Percentiles rank a stretch among this genome's conserved stretches.
These are phyloP conservation scores for Epichloe brachyelytri DNA, from an alignment of 2,329 filamentous ascomycete genomes.

Conservation along the genomic window DNA sequence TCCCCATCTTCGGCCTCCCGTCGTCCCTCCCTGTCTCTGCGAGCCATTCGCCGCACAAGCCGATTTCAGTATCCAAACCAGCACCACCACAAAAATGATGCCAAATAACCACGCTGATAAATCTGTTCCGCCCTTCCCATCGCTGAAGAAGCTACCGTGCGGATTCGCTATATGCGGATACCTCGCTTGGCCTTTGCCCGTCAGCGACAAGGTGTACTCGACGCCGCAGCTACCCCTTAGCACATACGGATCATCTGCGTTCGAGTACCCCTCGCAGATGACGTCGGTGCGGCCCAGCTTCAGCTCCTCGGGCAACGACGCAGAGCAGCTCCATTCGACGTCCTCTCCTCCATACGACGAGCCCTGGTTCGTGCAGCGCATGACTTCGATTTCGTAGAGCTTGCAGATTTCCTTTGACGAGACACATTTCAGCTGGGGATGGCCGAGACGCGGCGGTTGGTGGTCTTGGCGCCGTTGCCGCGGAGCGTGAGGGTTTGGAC, in stretches of 20 bases:
- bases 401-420: conserved; percentile 51
- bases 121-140: conserved; percentile 18
- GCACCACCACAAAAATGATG: conserved; percentile 45
- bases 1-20: conserved; percentile 15
- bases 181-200: conserved; percentile 57
- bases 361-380: conserved; percentile 85
- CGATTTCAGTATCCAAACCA: conserved; percentile 48
- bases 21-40: conserved; percentile 11
- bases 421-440: conserved; percentile 67
- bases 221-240: conserved; percentile 86
- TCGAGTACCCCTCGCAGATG: conserved; percentile 77
- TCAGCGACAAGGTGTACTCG: conserved; percentile 72
- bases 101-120: conserved; percentile 40
- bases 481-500: conserved; percentile 72
- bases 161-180: conserved; percentile 45
- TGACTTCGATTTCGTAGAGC: conserved; percentile 62
- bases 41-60: conserved; percentile 24
- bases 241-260: conserved; percentile 68
- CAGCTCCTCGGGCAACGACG: conserved; percentile 45
- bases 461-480: conserved; percentile 48
- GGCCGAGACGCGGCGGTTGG: conserved; percentile 60
- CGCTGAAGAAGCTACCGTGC: conserved; percentile 22
- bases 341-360: conserved; percentile 66
- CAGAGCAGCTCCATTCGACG: conserved; percentile 81
- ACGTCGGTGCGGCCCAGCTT: conserved; percentile 79